Conservation (phyloP, 164 flowering plant genomes). For the Pachysandra terminalis region DNA sequence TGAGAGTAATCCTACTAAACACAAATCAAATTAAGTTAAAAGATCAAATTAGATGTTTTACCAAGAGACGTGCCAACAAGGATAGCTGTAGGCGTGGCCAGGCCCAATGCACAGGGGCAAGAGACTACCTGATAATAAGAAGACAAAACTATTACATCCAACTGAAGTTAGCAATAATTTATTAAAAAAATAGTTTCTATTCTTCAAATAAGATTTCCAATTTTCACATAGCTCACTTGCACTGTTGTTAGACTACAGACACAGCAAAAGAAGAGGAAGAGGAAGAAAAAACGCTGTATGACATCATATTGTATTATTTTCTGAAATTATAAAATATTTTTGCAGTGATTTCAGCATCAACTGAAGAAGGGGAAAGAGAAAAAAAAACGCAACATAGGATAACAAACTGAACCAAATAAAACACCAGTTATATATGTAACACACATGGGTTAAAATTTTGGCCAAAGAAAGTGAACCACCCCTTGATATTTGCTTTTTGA, state of each 20-base stretch:
- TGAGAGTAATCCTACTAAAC: not conserved
- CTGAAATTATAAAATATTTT: not conserved
- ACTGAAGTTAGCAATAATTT: not conserved
- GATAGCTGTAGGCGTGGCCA: slow-evolving; percentile 97
- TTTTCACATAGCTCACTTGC: not conserved
- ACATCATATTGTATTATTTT: not conserved
- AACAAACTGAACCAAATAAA: not conserved
- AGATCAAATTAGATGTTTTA: slow-evolving; percentile 24
- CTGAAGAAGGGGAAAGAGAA: not conserved
- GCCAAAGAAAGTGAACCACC: not conserved
- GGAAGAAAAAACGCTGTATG: not conserved
- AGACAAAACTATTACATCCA: not conserved
- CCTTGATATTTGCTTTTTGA: too few relatives aligned
- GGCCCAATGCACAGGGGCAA: slow-evolving; percentile 96
- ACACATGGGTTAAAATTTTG: not conserved
- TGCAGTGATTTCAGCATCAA: not conserved
- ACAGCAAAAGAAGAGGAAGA: too few relatives aligned
- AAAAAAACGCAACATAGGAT: not conserved
- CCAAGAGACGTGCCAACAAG: slow-evolving; percentile 96
- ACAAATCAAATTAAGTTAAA: not conserved
- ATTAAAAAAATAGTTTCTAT: not conserved
- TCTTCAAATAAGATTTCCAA: not conserved
- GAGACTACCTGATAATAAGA: slow-evolving; percentile 76
- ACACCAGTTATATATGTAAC: not conserved
- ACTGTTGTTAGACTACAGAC: not conserved